Conservation (phyloP, 768 basidiomycete genomes). For the Mycena leptocephala region DNA sequence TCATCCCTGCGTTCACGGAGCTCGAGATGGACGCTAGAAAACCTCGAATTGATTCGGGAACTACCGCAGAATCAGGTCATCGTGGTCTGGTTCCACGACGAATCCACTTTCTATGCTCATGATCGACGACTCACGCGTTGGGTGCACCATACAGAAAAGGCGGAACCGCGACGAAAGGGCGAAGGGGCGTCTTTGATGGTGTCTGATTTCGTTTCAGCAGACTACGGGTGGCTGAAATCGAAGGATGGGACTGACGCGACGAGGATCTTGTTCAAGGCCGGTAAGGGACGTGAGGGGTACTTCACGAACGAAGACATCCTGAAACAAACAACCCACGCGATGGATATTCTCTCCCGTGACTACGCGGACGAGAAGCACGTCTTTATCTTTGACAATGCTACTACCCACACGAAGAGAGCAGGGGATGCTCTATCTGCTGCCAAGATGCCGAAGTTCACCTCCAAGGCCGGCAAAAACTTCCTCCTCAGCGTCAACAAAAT, state of each 20-base stretch:
- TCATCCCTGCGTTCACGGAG: conserved; percentile 39
- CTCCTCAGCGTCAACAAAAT: conserved; percentile 36
- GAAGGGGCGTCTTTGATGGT: conserved; percentile 59
- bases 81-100: conserved; percentile 57
- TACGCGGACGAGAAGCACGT: conserved; percentile 51
- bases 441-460: conserved; percentile 50
- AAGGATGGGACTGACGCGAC: conserved; percentile 38
- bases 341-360: conserved; percentile 37
- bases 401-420: conserved; percentile 52
- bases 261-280: conserved; percentile 41
- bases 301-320: conserved; percentile 50
- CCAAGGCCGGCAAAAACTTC: conserved; percentile 37
- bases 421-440: conserved; percentile 50
- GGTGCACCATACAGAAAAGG: conserved; percentile 44
- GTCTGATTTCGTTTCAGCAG: conserved; percentile 53
- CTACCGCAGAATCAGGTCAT: conserved; percentile 48
- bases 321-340: conserved; percentile 40
- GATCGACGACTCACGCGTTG: conserved; percentile 47
- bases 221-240: conserved; percentile 43
- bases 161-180: conserved; percentile 53
- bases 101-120: conserved; percentile 58
- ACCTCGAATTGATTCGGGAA: conserved; percentile 32
- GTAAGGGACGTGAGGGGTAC: conserved; percentile 49
- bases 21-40: conserved; percentile 10
- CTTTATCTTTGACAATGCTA: conserved; percentile 49